A percentile compares a stretch with the other conserved stretches of the same genome.
Evolutionary conservation across 1,284 basidiomycete species (phyloP).

Genomic region (Puccinia triticina): DNA sequence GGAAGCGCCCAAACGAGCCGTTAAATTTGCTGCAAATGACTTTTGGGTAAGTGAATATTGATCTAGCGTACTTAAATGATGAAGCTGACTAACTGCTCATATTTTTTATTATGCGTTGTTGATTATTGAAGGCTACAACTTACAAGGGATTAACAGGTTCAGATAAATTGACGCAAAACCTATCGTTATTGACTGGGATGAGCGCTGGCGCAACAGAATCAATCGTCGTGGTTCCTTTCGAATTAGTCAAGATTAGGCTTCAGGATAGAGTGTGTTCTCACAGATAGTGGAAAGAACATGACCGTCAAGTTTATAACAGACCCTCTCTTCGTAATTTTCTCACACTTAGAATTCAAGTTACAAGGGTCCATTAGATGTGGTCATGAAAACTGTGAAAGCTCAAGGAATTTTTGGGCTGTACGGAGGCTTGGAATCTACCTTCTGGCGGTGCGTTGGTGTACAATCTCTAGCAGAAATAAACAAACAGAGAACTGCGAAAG

Average conservation of each 20-base stretch:
- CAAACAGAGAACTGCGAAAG: neutral
- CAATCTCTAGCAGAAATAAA: neutral
- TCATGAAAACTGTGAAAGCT: constrained; percentile 74
- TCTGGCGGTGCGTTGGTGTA: constrained; percentile 72
- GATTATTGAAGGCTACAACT: constrained; percentile 49
- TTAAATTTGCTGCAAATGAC: constrained; percentile 89
- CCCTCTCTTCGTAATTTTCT: neutral
- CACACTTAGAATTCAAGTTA: constrained; percentile 55
- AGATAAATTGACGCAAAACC: constrained; percentile 79
- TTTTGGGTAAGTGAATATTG: constrained; percentile 71
- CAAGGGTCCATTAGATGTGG: constrained; percentile 86
- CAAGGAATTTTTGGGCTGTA: constrained; percentile 84
- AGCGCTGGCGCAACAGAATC: constrained; percentile 94
- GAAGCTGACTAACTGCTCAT: neutral
- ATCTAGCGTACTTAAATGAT: constrained; percentile 49
- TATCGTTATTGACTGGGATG: constrained; percentile 88
- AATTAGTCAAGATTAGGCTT: constrained; percentile 84
- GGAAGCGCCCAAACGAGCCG: constrained; percentile 96
- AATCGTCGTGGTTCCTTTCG: constrained; percentile 82
- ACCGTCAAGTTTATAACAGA: neutral
- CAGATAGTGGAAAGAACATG: neutral
- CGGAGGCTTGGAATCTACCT: constrained; percentile 89
- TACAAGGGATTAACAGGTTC: constrained; percentile 66
- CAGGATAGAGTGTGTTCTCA: constrained; percentile 86
- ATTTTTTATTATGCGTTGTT: neutral